Evolutionary conservation across 1,284 basidiomycete genomes (phyloP), one percentile per base, ranked within the genome.

Genomic region (Cutaneotrichosporon spelunceum): DNA sequence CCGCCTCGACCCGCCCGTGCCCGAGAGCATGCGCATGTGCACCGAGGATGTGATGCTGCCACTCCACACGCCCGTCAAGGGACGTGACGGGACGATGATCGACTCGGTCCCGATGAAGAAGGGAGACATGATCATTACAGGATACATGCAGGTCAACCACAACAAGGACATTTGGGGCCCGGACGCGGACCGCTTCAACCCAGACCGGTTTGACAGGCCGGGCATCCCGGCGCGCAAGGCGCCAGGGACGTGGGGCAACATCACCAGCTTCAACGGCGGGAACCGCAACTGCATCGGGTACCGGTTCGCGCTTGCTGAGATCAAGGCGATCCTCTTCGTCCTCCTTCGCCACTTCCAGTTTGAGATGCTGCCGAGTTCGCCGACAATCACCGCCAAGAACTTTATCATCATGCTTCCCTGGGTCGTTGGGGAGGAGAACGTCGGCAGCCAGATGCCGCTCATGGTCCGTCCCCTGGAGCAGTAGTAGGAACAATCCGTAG

Each of bases 241-340:
- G 34, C 54, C 54, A 14, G 54, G 54, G 4, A 45, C 39, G 1
- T 45, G 36, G 36, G 54, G 54, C n/a, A 45, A 44, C 39, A 36
- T 53, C 27, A 34, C 39, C 14, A 86, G 86, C n/a, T 89, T 88
- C 75, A 77, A 86, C 52, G 26, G 79, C 62, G 85, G 85, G 36
- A 83, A 84, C 67, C 78, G 86, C 59, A 83, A 84, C 23, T 87
- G 86, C 71, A 86, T 88, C 64, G 86, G 87, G 9, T 87, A 83
- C 71, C 83, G 82, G 68, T 88, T 88, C 68, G 85, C 86, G 4
- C 67, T 88, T 50, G 80, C 81, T 42, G 86, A 88, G 68, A 83
- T 81, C 75, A 86, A 86, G 68, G 83, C 81, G 0, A 71, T 86
- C 5, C 63, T 86, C 4, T 86, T 84, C 67, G 80, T 81, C 0